Evolutionary conservation across 148 eudicot genomes (phyloP), one percentile per base, ranked within the genome.

Genomic region (Hydrangea macrophylla): DNA sequence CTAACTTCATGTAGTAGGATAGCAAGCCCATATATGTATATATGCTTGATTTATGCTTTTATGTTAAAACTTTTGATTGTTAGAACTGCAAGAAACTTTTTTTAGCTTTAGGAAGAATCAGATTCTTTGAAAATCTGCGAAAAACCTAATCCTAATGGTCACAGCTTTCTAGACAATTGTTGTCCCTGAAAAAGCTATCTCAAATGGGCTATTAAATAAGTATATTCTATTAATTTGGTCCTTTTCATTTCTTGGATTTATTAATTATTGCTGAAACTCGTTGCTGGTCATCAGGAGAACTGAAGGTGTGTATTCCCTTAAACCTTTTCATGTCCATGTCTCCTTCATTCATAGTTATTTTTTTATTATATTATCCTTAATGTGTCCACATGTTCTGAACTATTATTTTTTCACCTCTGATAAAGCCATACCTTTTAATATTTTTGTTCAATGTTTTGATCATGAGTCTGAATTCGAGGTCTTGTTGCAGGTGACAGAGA

Each of bases 401-500:
- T n/a, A 8, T 55, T 18, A 58, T 44, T 58, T 65, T n/a, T 3
- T 25, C 60, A 30, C 56, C 15, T 3, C 8, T 17, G n/a, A 55
- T 45, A 7, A 11, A 9, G 42, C 10, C 32, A n/a, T 18, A 22
- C 33, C 45, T 26, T 23, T 24, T 18, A 7, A 24, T 24, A 4
- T 12, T 37, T 54, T 7, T 25, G 33, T 31, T 64, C 48, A 58
- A 28, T 69, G 39, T 73, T 55, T 50, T 32, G 30, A 60, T 39
- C 55, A 32, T 39, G 60, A n/a, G 33, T 65, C 58, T 58, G 61
- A 76, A 44, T 51, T 48, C 27, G 22, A 51, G 69, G n/a, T n/a
- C n/a, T 70, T 78, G 5, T 62, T 64, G 75, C 85, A 95, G 99
- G 93, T 89, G 76, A 74, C 74, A 5, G 99, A 95, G 77, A 81